Evolutionary conservation across 129 eudicot genomes (phyloP), one percentile per base, ranked within the genome.

Genomic region (Ambrosia artemisiifolia): DNA sequence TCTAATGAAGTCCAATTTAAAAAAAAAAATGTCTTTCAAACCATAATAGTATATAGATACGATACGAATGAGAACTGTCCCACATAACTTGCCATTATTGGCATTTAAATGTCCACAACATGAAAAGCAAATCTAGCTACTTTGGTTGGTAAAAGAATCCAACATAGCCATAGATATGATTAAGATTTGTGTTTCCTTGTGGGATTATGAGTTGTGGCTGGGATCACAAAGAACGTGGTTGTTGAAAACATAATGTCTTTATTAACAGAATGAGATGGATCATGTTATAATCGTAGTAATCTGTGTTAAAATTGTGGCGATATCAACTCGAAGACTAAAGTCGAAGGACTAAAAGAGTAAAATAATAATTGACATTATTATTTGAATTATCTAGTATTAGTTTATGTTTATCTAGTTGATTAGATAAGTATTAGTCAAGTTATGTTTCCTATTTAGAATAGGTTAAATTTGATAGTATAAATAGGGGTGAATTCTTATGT

Each of bases 61-160:
- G 42, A 28, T 5, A 59, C 65, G 11, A 30, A 32, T 13, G 43
- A 51, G 13, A 35, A 74, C n/a, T 38, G 44, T 3, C 55, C 72
- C 54, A 64, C 28, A 24, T 1, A 24, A 24, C 46, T 20, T 51
- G 64, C 19, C 63, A 65, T 74, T 65, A 38, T 74, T 51, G 35
- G 44, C 54, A 64, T 64, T 48, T 74, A 63, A 64, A 64, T n/a
- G 65, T 63, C 54, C 36, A 51, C 44, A 14, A 20, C 72, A 51
- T 44, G 64, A 64, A 51, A 74, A 65, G 54, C 35, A 63, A 53
- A 3, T 9, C 17, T 50, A 64, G 44, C 71, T 35, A 63, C 71
- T 63, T 48, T 65, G 78, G 79, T 54, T 74, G 65, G 79, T 64
- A 73, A 35, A 75, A 40, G 49, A 66, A 54, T 32, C 60, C 73